Evolutionary conservation across 2,329 filamentous ascomycete species (phyloP), one percentile per base, ranked within the genome.

Genomic region (Rhexocercosporidium sp.): DNA sequence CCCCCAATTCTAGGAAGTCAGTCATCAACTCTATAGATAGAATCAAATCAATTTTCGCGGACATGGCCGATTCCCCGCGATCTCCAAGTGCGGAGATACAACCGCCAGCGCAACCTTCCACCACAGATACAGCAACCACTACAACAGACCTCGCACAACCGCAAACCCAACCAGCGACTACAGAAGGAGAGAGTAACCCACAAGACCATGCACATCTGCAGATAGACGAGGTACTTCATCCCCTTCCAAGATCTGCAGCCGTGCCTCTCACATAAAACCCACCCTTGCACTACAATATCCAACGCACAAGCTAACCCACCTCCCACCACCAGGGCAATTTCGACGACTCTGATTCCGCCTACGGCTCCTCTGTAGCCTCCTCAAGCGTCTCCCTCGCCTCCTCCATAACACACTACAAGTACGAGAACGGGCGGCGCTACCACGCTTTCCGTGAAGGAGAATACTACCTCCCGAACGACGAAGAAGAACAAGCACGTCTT

Each of bases 371-470:
- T 8, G 57, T 62, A 8, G 56, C 59, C 7, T 53, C 57, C 2
- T 61, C 57, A 14, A 57, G 54, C 20, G 25, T 39, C 46, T 80
- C 78, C 27, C 70, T 82, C 53, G 76, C 78, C 1, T 83, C 82
- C 20, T 81, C 80, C 60, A 62, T 69, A 9, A 62, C 59, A 12
- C 57, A 69, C 27, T 67, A 65, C 46, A 59, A 66, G 3, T 65
- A 47, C 18, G 67, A 69, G 57, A 69, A 69, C 25, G 67, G 67
- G 20, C 57, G 67, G 2, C 59, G 67, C 18, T 69, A 69, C 29
- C 67, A 69, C 61, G 65, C 62, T 0, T 68, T 57, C 47, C 49
- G 59, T 5, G 66, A 68, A 12, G 66, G 66, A 1, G 56, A 62
- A 3, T 69, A 69, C 47, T 54, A 46, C 46, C 37, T 63, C n/a